phyloP scores from a whole-genome alignment of 306 rosid species.

The Vigna angularis region DNA sequence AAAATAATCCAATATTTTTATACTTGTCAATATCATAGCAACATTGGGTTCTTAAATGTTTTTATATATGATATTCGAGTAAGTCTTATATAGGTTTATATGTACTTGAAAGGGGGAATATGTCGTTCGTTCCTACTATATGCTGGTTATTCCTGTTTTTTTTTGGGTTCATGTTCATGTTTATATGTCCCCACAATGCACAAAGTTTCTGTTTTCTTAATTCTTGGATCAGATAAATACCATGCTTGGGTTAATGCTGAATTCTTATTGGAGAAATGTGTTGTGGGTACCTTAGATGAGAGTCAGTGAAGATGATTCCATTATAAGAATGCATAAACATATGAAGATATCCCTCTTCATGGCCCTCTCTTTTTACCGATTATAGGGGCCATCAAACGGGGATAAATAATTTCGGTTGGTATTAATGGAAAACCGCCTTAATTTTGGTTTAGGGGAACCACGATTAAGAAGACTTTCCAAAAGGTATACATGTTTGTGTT shows the following conservation, averaged over 20 bases:
- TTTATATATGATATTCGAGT: not conserved
- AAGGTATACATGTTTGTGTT: conserved; percentile 9
- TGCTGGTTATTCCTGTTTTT: not conserved
- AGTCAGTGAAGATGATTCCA: conserved; percentile 43
- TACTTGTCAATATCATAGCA: not conserved
- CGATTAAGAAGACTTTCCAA: not conserved
- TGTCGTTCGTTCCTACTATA: not conserved
- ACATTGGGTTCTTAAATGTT: not conserved
- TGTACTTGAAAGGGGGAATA: conserved; percentile 5
- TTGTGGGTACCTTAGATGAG: conserved; percentile 75
- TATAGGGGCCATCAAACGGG: conserved; percentile 12
- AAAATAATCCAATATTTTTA: not conserved
- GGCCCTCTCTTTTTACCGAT: conserved; percentile 33
- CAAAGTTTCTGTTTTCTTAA: conserved; percentile 45
- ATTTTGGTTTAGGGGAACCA: not conserved
- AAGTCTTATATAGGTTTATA: conserved; percentile 13
- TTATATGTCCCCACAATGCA: conserved; percentile 19
- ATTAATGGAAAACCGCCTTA: not conserved
- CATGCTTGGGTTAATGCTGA: conserved; percentile 56
- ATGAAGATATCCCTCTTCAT: conserved; percentile 31
- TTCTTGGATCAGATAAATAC: conserved; percentile 70
- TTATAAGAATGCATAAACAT: conserved; percentile 31
- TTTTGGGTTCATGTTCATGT: not conserved
- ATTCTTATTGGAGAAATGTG: conserved; percentile 50
- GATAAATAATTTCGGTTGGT: conserved; percentile 39